These are phyloP conservation scores for Dothidotthia symphoricarpi DNA, from an alignment of 2,329 filamentous ascomycete genomes.

Conservation along the genomic window DNA sequence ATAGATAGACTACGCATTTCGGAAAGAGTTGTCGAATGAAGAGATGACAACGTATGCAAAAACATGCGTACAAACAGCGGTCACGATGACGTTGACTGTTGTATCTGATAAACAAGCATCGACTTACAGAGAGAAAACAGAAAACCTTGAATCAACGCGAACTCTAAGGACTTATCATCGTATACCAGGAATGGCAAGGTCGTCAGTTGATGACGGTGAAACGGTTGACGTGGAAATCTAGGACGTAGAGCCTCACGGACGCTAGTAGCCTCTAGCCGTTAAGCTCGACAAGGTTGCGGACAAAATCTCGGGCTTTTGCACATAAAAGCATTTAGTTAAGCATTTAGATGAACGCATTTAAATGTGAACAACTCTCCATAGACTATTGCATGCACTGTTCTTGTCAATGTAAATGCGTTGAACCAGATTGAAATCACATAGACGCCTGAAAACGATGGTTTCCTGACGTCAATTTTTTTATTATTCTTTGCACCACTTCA, in stretches of 20 bases:
- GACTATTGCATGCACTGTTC: too few species aligned
- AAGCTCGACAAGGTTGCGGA: conserved; percentile 8
- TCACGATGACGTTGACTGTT: neutral
- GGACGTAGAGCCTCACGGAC: conserved; percentile 26
- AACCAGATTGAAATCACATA: too few species aligned
- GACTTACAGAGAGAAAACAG: too few species aligned
- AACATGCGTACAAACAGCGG: neutral
- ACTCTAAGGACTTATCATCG: conserved; percentile 11
- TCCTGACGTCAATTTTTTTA: conserved; percentile 22
- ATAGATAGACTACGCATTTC: too few species aligned
- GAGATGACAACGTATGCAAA: too few species aligned
- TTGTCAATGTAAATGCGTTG: neutral
- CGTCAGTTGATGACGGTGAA: conserved; percentile 3
- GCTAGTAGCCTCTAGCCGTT: conserved; percentile 21
- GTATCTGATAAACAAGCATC: neutral
- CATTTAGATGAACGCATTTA: too few species aligned
- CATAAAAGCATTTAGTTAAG: too few species aligned
- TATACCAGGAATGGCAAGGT: conserved; percentile 3
- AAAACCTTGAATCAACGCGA: neutral
- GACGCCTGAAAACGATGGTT: too few species aligned
- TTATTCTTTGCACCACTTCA: conserved; percentile 31
- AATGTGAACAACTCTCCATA: too few species aligned
- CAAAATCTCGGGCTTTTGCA: neutral
- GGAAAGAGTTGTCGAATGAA: too few species aligned
- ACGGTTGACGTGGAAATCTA: conserved; percentile 34